These are phyloP conservation scores for Aspergillus sergii DNA, from an alignment of 2,329 filamentous ascomycete genomes.

Conservation along the genomic window DNA sequence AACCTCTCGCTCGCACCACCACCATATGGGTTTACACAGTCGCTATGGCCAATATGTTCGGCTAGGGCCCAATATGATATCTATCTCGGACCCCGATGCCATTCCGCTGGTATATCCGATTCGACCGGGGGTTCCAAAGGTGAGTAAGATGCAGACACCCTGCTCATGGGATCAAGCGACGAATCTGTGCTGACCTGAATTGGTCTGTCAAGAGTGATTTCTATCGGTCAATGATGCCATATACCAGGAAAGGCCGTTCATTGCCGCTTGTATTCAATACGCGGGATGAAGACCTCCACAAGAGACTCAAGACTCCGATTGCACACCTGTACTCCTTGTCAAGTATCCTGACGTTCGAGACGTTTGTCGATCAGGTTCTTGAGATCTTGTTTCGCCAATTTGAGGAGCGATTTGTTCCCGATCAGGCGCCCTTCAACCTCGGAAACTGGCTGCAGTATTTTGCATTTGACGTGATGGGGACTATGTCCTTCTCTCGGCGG, in stretches of 20 bases:
- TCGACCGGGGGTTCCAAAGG: slow-evolving; percentile 26
- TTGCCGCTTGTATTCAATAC: slow-evolving; percentile 34
- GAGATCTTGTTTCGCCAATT: slow-evolving; percentile 26
- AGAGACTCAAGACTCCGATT: slow-evolving; percentile 18
- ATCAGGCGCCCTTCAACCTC: slow-evolving; percentile 9
- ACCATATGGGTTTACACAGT: slow-evolving; percentile 3
- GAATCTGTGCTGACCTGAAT: background rate
- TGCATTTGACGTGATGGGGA: slow-evolving; percentile 78
- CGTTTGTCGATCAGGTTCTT: slow-evolving; percentile 18
- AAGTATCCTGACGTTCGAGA: slow-evolving; percentile 13
- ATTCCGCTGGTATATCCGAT: slow-evolving; percentile 9
- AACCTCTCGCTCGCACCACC: background rate
- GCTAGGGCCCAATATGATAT: slow-evolving; percentile 30
- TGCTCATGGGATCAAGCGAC: background rate
- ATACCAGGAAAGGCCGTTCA: slow-evolving; percentile 7
- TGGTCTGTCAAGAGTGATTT: slow-evolving; percentile 18
- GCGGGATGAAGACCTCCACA: slow-evolving; percentile 33
- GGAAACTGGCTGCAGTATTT: slow-evolving; percentile 72
- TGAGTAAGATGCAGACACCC: background rate
- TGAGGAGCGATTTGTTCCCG: slow-evolving; percentile 19
- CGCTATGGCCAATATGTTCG: slow-evolving; percentile 29
- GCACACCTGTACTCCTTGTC: slow-evolving; percentile 20
- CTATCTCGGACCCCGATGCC: slow-evolving; percentile 15
- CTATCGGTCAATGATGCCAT: slow-evolving; percentile 22
- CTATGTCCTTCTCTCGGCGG: slow-evolving; percentile 74